Percentiles rank a stretch among this genome's conserved stretches.
These are phyloP conservation scores for Penicillium crustosum DNA, from an alignment of 2,329 filamentous ascomycete genomes.

Conservation along the genomic window DNA sequence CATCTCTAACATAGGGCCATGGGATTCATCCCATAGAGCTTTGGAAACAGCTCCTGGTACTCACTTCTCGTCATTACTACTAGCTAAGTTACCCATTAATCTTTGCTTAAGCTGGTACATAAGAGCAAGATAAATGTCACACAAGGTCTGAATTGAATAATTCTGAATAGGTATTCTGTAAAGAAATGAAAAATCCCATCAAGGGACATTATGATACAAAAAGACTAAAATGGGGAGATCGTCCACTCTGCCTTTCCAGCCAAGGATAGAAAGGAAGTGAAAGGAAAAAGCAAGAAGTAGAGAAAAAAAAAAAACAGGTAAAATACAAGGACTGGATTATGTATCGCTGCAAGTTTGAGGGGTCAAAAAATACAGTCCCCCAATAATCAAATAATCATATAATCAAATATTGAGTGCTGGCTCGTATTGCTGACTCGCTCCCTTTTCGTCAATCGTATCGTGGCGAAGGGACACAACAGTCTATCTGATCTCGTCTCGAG, in stretches of 20 bases:
- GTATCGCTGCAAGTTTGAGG: neutral
- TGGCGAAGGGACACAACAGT: neutral
- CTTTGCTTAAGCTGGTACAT: neutral
- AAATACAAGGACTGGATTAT: conserved; percentile 2
- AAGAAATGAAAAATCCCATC: neutral
- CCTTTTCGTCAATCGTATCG: neutral
- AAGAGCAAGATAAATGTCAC: neutral
- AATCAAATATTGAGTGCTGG: neutral
- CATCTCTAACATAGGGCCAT: neutral
- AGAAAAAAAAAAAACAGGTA: neutral
- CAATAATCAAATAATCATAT: neutral
- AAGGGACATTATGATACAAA: conserved; percentile 6
- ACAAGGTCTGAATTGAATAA: neutral
- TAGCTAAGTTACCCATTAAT: neutral
- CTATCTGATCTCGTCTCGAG: neutral
- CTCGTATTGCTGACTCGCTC: neutral
- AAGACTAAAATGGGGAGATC: neutral
- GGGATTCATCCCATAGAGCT: neutral
- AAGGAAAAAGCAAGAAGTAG: neutral
- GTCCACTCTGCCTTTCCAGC: neutral
- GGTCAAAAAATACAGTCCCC: neutral
- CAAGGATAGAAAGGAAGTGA: neutral
- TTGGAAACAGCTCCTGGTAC: neutral
- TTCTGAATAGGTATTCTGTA: neutral
- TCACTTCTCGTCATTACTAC: neutral